Percentiles rank a stretch among this genome's conserved stretches.
phyloP scores from a whole-genome alignment of 495 filamentous ascomycete species.

The Neurospora cerealis region DNA sequence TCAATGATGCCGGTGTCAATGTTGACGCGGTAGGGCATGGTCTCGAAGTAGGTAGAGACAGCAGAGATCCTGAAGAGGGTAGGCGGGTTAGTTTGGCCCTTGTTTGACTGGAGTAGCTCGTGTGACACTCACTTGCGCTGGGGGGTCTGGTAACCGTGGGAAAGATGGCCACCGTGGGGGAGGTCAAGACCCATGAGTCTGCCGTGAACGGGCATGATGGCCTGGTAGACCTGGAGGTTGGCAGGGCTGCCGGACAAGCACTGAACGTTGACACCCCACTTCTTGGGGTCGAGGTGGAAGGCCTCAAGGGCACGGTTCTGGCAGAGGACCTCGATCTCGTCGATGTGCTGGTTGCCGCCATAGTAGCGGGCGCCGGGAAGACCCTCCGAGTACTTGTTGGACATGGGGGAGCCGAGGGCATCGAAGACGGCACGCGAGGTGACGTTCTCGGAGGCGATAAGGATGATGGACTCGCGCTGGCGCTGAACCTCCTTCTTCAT shows the following conservation, averaged over 20 bases:
- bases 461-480: constrained; percentile 94
- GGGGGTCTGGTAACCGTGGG: constrained; percentile 95
- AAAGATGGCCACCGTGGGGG: constrained; percentile 95
- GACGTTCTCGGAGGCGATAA: constrained; percentile 92
- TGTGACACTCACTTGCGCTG: constrained; percentile 60
- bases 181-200: constrained; percentile 96
- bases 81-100: constrained; percentile 4
- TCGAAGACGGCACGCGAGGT: constrained; percentile 85
- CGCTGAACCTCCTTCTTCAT: constrained; percentile 96
- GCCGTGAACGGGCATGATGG: constrained; percentile 94
- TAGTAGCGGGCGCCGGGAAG: constrained; percentile 99
- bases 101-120: background rate
- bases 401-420: constrained; percentile 82
- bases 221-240: constrained; percentile 98
- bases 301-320: constrained; percentile 90
- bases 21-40: constrained; percentile 85
- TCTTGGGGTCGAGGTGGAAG: constrained; percentile 73
- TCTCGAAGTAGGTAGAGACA: constrained; percentile 91
- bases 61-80: constrained; percentile 63
- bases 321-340: constrained; percentile 90
- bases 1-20: constrained; percentile 93
- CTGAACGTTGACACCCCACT: constrained; percentile 99
- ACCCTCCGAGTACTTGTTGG: constrained; percentile 99
- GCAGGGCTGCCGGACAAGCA: constrained; percentile 85
- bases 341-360: constrained; percentile 98